A percentile compares a stretch with the other conserved stretches of the same genome.
Conservation (phyloP, 306 rosid species). For the Cicer yamashitae region DNA sequence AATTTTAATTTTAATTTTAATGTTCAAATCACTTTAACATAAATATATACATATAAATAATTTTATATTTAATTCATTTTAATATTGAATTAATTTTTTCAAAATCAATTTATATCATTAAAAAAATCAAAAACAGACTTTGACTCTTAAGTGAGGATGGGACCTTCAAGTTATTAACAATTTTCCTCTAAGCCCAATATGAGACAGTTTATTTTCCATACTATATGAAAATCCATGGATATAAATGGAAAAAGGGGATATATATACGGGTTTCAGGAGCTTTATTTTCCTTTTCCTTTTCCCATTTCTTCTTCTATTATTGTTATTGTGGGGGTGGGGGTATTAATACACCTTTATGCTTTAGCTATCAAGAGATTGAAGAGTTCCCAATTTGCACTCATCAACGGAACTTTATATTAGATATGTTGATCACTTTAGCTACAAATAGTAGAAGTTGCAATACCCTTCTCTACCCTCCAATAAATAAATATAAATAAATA, state of each 20-base stretch:
- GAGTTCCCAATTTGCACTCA: background rate
- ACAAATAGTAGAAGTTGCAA: background rate
- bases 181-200: too few relatives aligned
- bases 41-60: too few relatives aligned
- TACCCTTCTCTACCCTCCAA: conserved; percentile 20
- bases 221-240: conserved; percentile 35
- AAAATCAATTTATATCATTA: too few relatives aligned
- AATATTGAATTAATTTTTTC: too few relatives aligned
- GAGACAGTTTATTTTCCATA: conserved; percentile 27
- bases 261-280: background rate
- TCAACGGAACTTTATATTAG: background rate
- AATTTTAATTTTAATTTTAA: too few relatives aligned
- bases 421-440: background rate
- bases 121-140: too few relatives aligned
- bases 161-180: too few relatives aligned
- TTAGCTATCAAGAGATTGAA: background rate
- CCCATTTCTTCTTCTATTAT: background rate
- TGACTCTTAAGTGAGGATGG: too few relatives aligned
- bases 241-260: conserved; percentile 20
- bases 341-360: conserved; percentile 29
- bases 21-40: too few relatives aligned
- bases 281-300: conserved; percentile 17
- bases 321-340: background rate
- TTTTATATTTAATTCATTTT: too few relatives aligned
- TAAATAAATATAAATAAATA: background rate